Evolutionary conservation across 2,329 filamentous ascomycete species (phyloP).

Genomic region (Fusarium continuum): DNA sequence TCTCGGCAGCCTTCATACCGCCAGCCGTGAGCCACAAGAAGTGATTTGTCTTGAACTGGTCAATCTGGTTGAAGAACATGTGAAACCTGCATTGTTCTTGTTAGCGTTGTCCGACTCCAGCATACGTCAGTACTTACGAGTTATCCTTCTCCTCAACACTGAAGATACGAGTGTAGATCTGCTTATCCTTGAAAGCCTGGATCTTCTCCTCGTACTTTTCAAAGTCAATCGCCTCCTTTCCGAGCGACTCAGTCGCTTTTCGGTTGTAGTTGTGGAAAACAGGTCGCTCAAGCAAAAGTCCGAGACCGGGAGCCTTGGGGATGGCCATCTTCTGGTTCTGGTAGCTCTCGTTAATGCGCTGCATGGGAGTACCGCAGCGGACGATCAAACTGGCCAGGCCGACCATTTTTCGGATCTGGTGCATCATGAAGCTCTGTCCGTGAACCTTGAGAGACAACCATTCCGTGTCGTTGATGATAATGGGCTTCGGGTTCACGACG

Average conservation of each 20-base stretch:
- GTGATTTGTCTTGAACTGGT: conserved; percentile 75
- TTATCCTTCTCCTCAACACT: conserved; percentile 87
- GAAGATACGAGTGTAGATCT: conserved; percentile 94
- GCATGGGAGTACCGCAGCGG: conserved; percentile 79
- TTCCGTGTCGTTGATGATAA: conserved; percentile 90
- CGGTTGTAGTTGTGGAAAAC: conserved; percentile 92
- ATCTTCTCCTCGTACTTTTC: conserved; percentile 80
- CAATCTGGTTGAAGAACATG: conserved; percentile 81
- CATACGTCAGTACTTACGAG: conserved; percentile 67
- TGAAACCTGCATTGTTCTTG: conserved; percentile 66
- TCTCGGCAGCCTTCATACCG: conserved; percentile 69
- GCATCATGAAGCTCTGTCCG: conserved; percentile 99
- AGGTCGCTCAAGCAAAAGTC: conserved; percentile 86
- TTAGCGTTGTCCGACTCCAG: conserved; percentile 17
- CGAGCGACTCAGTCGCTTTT: conserved; percentile 70
- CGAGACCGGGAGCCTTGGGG: conserved; percentile 91
- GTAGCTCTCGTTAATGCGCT: conserved; percentile 79
- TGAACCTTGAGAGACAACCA: conserved; percentile 97
- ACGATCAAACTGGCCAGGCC: conserved; percentile 88
- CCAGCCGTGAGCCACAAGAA: conserved; percentile 80
- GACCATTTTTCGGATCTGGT: conserved; percentile 99
- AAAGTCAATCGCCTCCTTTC: conserved; percentile 79
- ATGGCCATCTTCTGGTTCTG: conserved; percentile 79
- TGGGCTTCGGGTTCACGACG: conserved; percentile 75
- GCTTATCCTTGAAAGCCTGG: conserved; percentile 85